Evolutionary conservation across 2,329 filamentous ascomycete species (phyloP), one percentile per base, ranked within the genome.

Genomic region (Phoma sp.): DNA sequence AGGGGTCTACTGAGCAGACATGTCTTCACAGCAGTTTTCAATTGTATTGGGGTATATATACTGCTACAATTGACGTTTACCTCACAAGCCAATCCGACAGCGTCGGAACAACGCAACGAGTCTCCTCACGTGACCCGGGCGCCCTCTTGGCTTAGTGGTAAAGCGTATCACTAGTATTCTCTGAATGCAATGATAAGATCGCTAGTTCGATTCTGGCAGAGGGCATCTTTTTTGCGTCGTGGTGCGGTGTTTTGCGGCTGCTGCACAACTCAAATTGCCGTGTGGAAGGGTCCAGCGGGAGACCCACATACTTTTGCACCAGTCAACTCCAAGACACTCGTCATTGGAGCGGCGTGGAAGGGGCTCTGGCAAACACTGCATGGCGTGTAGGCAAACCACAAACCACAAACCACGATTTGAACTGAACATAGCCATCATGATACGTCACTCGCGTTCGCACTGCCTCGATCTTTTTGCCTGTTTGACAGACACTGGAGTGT

Each of bases 131-230:
- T 18, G 18, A 18, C 18, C 18, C 18, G 18, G 18, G 13, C 5
- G 68, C 68, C 66, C 64, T 65, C 66, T 60, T 71, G 65, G 68
- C 68, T 71, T 64, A 71, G 68, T 71, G 69, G 69, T 71, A 72
- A 66, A 72, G 69, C 69, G 69, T 67, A 67, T 70, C 69, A 72
- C 69, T 72, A 72, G 69, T 72, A 72, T 39, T 57, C 18, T 27
- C 37, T 36, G 52, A 46, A 48, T 55, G 52, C 52, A 52, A 72
- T 72, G 69, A 70, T 67, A 67, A 72, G 70, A 67, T 70, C 70
- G 64, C 66, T 66, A 66, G 70, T 73, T 73, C 70, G 66, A 73
- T 71, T 73, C 70, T 66, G 66, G 65, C 64, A 64, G 67, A 66
- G 67, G 66, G 70, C 69, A 72, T 23, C 33, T 18, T 54, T 57